Evolutionary conservation across 2,329 filamentous ascomycete species (phyloP).

Genomic region (Talaromyces verruculosus): DNA sequence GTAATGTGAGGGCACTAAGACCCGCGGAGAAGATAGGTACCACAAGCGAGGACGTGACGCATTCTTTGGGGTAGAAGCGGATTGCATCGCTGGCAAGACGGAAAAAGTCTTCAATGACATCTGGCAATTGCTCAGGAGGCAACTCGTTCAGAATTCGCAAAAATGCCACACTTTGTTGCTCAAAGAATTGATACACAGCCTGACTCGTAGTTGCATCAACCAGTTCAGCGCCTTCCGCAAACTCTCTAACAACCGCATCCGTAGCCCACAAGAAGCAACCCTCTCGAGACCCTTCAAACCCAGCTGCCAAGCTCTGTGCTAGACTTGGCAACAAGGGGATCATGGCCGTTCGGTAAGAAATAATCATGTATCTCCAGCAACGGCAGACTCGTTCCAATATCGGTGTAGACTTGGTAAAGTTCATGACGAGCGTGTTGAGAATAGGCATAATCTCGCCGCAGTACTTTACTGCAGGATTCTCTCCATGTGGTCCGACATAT

Average conservation of each 20-base stretch:
- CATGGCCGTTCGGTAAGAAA: constrained; percentile 89
- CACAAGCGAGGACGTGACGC: constrained; percentile 76
- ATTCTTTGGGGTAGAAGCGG: constrained; percentile 83
- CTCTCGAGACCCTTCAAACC: constrained; percentile 82
- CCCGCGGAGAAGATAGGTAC: constrained; percentile 83
- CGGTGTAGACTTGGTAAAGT: constrained; percentile 79
- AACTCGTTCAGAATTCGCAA: constrained; percentile 85
- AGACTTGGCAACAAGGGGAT: constrained; percentile 78
- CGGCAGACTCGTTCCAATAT: constrained; percentile 92
- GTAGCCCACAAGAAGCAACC: constrained; percentile 99
- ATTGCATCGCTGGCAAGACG: constrained; percentile 86
- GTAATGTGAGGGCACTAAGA: constrained; percentile 78
- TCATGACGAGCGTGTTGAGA: constrained; percentile 80
- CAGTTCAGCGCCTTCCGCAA: constrained; percentile 83
- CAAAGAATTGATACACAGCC: constrained; percentile 91
- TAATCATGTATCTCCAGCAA: constrained; percentile 95
- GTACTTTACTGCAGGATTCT: constrained; percentile 92
- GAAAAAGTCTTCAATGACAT: constrained; percentile 96
- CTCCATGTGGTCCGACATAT: constrained; percentile 66
- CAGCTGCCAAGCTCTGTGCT: constrained; percentile 81
- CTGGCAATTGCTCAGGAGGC: constrained; percentile 72
- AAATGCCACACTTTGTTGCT: constrained; percentile 87
- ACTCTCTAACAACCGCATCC: constrained; percentile 89
- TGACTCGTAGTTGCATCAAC: constrained; percentile 79
- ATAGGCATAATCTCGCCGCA: constrained; percentile 92